Percentiles rank a stretch among this genome's conserved stretches.
These are phyloP conservation scores for Globisporangium emineosum DNA, from an alignment of 352 stramenopile species.

Conservation along the genomic window DNA sequence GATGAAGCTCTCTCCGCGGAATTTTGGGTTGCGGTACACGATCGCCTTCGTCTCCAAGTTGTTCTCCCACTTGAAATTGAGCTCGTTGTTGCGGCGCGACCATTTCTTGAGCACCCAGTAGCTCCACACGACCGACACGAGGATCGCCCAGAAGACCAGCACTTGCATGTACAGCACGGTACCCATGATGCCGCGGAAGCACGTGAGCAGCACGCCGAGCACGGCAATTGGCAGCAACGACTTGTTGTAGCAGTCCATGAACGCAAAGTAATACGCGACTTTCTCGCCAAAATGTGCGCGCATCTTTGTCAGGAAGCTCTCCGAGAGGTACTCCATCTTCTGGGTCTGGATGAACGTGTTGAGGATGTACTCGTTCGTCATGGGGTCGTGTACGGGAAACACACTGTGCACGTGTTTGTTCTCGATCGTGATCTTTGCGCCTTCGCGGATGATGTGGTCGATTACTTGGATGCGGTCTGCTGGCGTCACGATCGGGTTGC, in stretches of 20 bases:
- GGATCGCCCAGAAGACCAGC: conserved; percentile 62
- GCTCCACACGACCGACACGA: conserved; percentile 80
- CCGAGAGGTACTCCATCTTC: conserved; percentile 63
- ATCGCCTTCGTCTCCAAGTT: conserved; percentile 64
- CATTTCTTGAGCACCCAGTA: conserved; percentile 81
- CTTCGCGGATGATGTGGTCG: conserved; percentile 78
- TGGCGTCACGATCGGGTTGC: conserved; percentile 57
- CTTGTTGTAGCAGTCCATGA: conserved; percentile 88
- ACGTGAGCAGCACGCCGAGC: conserved; percentile 65
- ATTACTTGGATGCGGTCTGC: conserved; percentile 81
- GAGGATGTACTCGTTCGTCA: conserved; percentile 69
- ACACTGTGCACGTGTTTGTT: conserved; percentile 62
- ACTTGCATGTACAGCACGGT: conserved; percentile 83
- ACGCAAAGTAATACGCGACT: conserved; percentile 84
- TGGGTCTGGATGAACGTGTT: conserved; percentile 66
- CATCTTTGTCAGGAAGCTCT: conserved; percentile 55
- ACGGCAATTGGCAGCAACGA: conserved; percentile 71
- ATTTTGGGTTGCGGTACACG: conserved; percentile 73
- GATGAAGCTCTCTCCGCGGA: conserved; percentile 47
- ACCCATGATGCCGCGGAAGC: conserved; percentile 53
- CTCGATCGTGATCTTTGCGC: conserved; percentile 51
- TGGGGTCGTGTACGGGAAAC: conserved; percentile 75
- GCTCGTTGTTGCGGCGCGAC: conserved; percentile 68
- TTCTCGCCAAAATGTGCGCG: conserved; percentile 83
- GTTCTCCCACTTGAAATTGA: conserved; percentile 73